Evolutionary conservation across 2,329 filamentous ascomycete species (phyloP).

Genomic region (Plectosphaerella plurivora): DNA sequence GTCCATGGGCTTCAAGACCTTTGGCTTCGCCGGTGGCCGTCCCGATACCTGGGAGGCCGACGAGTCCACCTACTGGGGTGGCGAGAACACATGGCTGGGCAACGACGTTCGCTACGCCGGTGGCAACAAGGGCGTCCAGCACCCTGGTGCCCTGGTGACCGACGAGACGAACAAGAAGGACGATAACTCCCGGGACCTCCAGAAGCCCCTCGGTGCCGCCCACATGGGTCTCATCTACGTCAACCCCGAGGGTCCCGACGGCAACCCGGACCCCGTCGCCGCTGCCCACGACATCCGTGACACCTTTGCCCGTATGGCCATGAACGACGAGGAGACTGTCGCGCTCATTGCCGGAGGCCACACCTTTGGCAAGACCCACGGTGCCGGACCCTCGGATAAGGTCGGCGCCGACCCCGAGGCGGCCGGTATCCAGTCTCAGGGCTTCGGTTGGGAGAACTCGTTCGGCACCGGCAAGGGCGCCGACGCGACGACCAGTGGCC

Average conservation of each 20-base stretch:
- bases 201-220: constrained; percentile 63
- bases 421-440: constrained; percentile 62
- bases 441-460: constrained; percentile 67
- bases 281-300: constrained; percentile 68
- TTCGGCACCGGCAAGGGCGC: constrained; percentile 62
- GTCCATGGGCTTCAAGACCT: constrained; percentile 69
- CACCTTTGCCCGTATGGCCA: constrained; percentile 75
- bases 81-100: constrained; percentile 68
- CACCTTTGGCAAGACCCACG: constrained; percentile 76
- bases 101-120: constrained; percentile 66
- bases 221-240: constrained; percentile 80
- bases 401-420: constrained; percentile 65
- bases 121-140: constrained; percentile 30
- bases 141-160: constrained; percentile 23
- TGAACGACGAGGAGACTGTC: constrained; percentile 79
- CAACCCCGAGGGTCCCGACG: constrained; percentile 74
- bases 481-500: constrained; percentile 68
- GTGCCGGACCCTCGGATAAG: constrained; percentile 57
- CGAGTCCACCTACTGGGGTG: constrained; percentile 73
- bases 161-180: constrained; percentile 43
- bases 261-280: constrained; percentile 64
- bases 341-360: constrained; percentile 76
- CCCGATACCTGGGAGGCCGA: constrained; percentile 71
- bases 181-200: constrained; percentile 58
- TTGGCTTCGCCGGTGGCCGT: constrained; percentile 70